Evolutionary conservation across 2,329 filamentous ascomycete species (phyloP), one percentile per base, ranked within the genome.

Genomic region (Paraphaeosphaeria minitans): DNA sequence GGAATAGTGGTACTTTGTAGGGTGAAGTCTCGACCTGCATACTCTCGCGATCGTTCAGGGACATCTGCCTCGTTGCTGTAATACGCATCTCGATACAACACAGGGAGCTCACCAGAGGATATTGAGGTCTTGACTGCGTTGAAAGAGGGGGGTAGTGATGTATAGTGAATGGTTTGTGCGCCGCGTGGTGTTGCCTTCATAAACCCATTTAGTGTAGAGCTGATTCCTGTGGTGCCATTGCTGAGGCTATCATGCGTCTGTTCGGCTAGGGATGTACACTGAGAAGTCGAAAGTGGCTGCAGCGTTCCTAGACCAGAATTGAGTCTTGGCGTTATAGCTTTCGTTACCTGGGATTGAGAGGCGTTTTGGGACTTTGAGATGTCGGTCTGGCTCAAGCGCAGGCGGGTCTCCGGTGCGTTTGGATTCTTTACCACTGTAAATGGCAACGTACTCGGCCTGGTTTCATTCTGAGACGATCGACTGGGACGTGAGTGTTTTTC

Each of bases 31-130:
- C 88, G 87, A 3, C 94, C 94, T 7, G 91, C 94, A 77, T 97
- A 98, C 75, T 97, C 92, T 54, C 92, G 84, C 33, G 84, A 77
- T 54, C 89, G 85, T 41, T 89, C 84, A 13, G 93, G 93, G 0
- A 97, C 90, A 76, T 98, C 95, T 52, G 82, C 83, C 61, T 96
- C 92, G 29, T 91, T 83, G 66, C 93, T 91, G 72, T 97, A 98
- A 69, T 89, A 93, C 0, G 93, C 89, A 71, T 93, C 88, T 74
- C 93, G 91, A 63, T 97, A 96, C 50, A 97, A 84, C 14, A 90
- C 84, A 0, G 90, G 89, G 9, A 87, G 77, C 13, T 82, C 82
- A 57, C 82, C 76, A n/a, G 81, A 73, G 65, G 82, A 76, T 73
- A 92, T 82, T 0, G 87, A 89, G 1, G 79, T 78, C 2, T 79